Evolutionary conservation across 768 basidiomycete genomes (phyloP), one percentile per base, ranked within the genome.

Genomic region (Tephrocybe sp.): DNA sequence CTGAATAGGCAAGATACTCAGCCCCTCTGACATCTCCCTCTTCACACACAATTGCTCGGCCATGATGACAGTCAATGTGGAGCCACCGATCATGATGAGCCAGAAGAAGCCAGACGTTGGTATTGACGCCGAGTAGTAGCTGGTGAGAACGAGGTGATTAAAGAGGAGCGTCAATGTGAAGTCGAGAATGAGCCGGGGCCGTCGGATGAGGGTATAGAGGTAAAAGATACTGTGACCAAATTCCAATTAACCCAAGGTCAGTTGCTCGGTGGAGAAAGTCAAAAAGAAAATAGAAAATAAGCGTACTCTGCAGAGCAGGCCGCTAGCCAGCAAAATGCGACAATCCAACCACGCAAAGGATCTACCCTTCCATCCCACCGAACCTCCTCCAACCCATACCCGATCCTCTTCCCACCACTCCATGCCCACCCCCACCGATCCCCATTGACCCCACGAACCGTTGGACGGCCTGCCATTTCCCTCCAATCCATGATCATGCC

Each of bases 401-500:
- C 88, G 41, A 94, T 76, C 60, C 81, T 82, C 67, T 82, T 80
- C 3, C 91, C 88, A 39, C 86, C 83, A 60, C 84, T 84, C 89
- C 91, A 92, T 4, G 83, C 86, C 59, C 88, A 84, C 44, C 69
- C 72, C 86, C 86, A 90, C 38, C 78, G 69, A 36, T 79, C 79
- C 15, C 82, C 85, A 19, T 82, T 77, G 48, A 82, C 66, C 22
- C 80, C 80, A 48, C 77, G 79, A 18, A 88, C 82, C 0, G 93
- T 94, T 3, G 89, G 83, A 44, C 80, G 70, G 3, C 92, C 89
- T 1, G 94, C 88, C 82, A 99, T 86, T 67, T 97, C 90, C 39
- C 93, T 78, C 97, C 97, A 99, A 69, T 98, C 94, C 85, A 99
- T 92, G 30, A 98, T 73, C 86, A 93, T 91, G 3, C 86, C 88